Base-by-base conservation (phyloP, 2,329 filamentous ascomycete genomes). In the Dactylellina sp. region DNA sequence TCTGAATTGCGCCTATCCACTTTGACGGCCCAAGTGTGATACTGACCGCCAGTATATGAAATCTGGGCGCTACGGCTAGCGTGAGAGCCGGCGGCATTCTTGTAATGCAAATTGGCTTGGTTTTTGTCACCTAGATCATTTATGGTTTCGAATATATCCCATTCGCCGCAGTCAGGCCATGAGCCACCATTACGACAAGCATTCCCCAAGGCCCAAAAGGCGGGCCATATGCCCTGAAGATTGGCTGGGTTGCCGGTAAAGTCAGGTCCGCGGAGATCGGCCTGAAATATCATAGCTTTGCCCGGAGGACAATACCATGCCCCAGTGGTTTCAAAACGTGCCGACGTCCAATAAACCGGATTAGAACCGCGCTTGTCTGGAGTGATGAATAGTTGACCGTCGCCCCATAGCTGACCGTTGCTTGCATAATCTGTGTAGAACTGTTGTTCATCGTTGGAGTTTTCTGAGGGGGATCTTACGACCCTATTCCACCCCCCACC, bases 361-460 rank as follows among this genome's bases (percentile, higher is more conserved):
- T 76, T 77, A 9, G 76, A 68, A 50, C 76, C 78, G 22, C 68
- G 71, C 28, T 78, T 78, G 50, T 78, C 64, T 7, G 80, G 79
- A 0, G 79, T 81, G 59, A 84, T 84, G 46, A 77, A 77, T 3
- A 85, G 80, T 6, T 80, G 81, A 12, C 80, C 78, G 14, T 79
- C 75, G 7, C 77, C 68, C 75, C 84, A 79, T 63, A 77, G 79
- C 77, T 86, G 85, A 16, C 85, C 80, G 79, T 86, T 85, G 68
- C 78, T 75, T 62, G 79, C 80, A 52, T 81, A 83, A 2, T 79
- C 77, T 39, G 81, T 82, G 80, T 86, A 86, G 2, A 80, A 80
- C 79, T 86, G 81, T 52, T 82, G 78, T 79, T 86, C 85, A 76
- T 82, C 80, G 81, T 86, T 86, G 77, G 82, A 81, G 71, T 82